Evolutionary conservation across 768 basidiomycete genomes (phyloP), one percentile per base, ranked within the genome.

Genomic region (Podaxis sp.): DNA sequence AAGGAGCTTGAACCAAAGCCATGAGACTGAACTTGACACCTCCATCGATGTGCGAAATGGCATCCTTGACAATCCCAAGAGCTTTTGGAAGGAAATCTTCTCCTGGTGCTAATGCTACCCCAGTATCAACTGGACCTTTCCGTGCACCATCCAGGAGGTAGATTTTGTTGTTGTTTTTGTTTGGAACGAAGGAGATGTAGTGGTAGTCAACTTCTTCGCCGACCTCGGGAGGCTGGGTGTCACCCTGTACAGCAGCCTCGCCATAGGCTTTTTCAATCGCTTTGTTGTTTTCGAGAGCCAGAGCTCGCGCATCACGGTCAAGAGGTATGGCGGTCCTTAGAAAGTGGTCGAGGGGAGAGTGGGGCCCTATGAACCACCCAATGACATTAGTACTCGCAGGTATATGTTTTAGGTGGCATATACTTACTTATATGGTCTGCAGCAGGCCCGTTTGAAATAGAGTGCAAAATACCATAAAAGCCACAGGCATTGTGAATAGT

Each of bases 401-500:
- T 6, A 38, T 22, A 22, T 59, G 64, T 22, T 12, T 12, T 24
- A 51, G 26, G n/a, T 33, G 9, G 51, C 51, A 19, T 33, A 11
- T n/a, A 73, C 76, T 59, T 39, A 76, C 72, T 60, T 56, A 49
- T 57, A 38, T 54, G 62, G 8, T 58, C 59, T 17, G 56, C 67
- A 67, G 48, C 68, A 61, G 61, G 61, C 2, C 70, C 71, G 61
- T 78, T 78, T 4, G 68, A 71, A 12, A 75, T 63, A 3, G 73
- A 71, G 61, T 78, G 77, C 48, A 78, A 58, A 51, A 77, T 70
- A 1, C 70, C 77, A 60, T 77, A 76, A 5, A 78, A 66, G 2
- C 77, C 77, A 59, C 77, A 78, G 1, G 77, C 77, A 57, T 78
- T 77, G 19, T 70, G 64, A 48, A 78, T 78, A 22, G 75, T 76